Conservation (phyloP, 2,329 filamentous ascomycete genomes). For the Fusarium chlamydosporum region DNA sequence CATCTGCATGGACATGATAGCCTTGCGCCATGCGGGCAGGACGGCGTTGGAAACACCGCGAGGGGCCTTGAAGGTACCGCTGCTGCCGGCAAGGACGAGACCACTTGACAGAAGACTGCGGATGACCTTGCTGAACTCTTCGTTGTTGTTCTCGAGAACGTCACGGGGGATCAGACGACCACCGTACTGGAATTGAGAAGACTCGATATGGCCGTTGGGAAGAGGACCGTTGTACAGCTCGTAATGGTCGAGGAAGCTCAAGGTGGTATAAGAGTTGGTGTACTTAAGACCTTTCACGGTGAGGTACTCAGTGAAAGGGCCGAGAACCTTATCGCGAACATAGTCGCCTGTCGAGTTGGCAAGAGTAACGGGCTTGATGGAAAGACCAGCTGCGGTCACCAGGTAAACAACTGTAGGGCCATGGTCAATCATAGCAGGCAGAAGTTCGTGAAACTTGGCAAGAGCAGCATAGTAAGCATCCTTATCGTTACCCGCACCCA, state of each 20-base stretch:
- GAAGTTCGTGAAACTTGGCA: constrained; percentile 48
- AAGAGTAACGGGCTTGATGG: constrained; percentile 61
- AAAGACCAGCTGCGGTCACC: constrained; percentile 52
- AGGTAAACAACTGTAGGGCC: constrained; percentile 63
- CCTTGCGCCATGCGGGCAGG: constrained; percentile 59
- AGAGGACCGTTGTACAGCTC: constrained; percentile 59
- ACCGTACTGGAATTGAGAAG: constrained; percentile 54
- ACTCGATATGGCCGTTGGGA: constrained; percentile 55
- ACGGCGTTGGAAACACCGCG: constrained; percentile 53
- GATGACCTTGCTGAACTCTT: constrained; percentile 52
- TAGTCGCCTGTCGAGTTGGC: constrained; percentile 60
- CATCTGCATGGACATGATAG: constrained; percentile 53
- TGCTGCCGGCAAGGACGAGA: constrained; percentile 49
- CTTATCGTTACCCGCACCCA: constrained; percentile 20
- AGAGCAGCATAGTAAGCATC: constrained; percentile 42
- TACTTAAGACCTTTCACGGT: constrained; percentile 32
- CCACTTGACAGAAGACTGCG: constrained; percentile 19
- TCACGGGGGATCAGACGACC: constrained; percentile 61
- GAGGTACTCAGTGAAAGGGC: constrained; percentile 43
- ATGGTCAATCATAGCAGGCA: constrained; percentile 60
- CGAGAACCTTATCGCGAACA: constrained; percentile 60
- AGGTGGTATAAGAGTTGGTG: constrained; percentile 37
- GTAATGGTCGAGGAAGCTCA: constrained; percentile 59
- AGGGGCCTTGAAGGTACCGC: constrained; percentile 45
- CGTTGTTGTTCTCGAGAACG: constrained; percentile 52